Evolutionary conservation across 768 basidiomycete genomes (phyloP), one percentile per base, ranked within the genome.

Genomic region (Amanita fuliginea): DNA sequence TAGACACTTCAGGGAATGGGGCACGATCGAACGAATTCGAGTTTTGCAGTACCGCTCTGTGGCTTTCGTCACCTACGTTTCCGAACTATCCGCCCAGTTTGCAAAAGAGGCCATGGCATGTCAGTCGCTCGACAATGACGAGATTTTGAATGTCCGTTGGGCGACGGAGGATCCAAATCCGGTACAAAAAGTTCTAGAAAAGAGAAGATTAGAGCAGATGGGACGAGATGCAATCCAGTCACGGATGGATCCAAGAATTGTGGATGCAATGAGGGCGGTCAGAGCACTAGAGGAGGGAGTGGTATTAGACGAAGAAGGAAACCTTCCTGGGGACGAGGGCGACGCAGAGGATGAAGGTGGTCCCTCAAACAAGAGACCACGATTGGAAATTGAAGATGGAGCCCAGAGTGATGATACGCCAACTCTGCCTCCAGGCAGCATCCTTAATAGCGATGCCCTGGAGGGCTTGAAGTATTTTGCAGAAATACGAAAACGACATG

Each of bases 21-120:
- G 96, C 1, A 80, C 83, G 52, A 87, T 99, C 54, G 91, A 93
- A 64, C 78, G 82, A 60, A 94, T 94, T 63, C 87, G 89, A 46
- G 83, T 98, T 39, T 72, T 98, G 21, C 88, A 95, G 64, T 89
- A 91, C 67, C 85, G 95, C 50, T 89, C 88, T 43, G 93, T 98
- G 48, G 96, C 93, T 0, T 99, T 99, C 67, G 94, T 99, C 46
- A 97, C 95, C 2, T 98, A 97, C 67, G 77, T 81, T 39, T 76
- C 77, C 21, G 95, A 99, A 62, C 61, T 86, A 43, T 70, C 81
- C 57, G 96, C 90, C 3, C 89, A 93, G 59, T 99, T 99, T 62
- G 96, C 96, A 14, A 96, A 96, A 62, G 96, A 99, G 64, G 81
- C 95, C 0, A 99, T 99, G 96, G 91, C 95, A 13, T 94, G 94